phyloP scores from a whole-genome alignment of 2,329 filamentous ascomycete species.

The Cladorrhinum sp. region DNA sequence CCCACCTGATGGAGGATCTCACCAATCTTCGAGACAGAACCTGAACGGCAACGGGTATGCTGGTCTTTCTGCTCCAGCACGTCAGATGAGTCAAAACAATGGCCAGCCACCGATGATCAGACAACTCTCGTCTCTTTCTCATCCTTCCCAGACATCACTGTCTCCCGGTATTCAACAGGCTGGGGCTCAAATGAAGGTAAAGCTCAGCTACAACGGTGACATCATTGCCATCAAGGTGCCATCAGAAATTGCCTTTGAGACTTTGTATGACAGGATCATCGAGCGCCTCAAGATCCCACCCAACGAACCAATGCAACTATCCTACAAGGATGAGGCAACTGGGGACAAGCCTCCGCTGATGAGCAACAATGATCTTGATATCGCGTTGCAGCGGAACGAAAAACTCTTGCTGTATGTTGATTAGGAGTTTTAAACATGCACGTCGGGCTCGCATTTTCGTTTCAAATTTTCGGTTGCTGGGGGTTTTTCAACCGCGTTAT shows the following conservation, averaged over 20 bases:
- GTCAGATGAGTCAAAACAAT: slow-evolving; percentile 31
- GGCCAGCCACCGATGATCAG: slow-evolving; percentile 41
- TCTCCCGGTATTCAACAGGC: slow-evolving; percentile 47
- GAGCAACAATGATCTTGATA: slow-evolving; percentile 77
- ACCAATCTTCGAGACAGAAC: slow-evolving; percentile 64
- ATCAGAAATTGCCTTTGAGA: slow-evolving; percentile 70
- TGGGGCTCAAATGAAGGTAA: slow-evolving; percentile 75
- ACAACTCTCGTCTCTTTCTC: slow-evolving; percentile 48
- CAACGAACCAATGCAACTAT: slow-evolving; percentile 70
- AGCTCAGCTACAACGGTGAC: slow-evolving; percentile 90
- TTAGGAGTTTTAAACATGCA: slow-evolving; percentile 20
- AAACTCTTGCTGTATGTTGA: slow-evolving; percentile 79
- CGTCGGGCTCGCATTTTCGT: background rate
- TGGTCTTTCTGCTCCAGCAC: slow-evolving; percentile 45
- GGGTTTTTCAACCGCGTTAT: background rate
- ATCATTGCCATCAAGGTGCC: slow-evolving; percentile 89
- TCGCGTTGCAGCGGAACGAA: slow-evolving; percentile 77
- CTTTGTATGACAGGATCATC: slow-evolving; percentile 78
- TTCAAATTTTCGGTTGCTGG: slow-evolving; percentile 2
- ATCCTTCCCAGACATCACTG: slow-evolving; percentile 56
- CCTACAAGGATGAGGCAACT: slow-evolving; percentile 81
- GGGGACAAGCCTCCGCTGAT: slow-evolving; percentile 71
- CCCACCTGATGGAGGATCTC: slow-evolving; percentile 56
- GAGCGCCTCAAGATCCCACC: slow-evolving; percentile 74
- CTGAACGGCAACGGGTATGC: slow-evolving; percentile 52